These are phyloP conservation scores for Auricularia auricula-judae DNA, from an alignment of 768 basidiomycete species.

Conservation along the genomic window DNA sequence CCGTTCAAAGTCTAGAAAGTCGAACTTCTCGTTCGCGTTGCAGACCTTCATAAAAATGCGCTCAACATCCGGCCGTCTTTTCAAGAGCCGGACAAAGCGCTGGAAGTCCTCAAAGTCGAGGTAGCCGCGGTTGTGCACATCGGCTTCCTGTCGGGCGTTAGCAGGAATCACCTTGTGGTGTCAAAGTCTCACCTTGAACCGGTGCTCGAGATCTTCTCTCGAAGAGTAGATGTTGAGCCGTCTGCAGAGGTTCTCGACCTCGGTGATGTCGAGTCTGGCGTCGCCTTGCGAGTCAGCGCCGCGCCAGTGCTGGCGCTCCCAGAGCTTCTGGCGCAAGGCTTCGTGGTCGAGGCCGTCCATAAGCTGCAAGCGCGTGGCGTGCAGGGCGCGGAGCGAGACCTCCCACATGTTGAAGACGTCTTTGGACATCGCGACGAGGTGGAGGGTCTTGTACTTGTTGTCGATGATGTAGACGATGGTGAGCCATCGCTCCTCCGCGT, in stretches of 20 bases:
- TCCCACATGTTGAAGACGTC: constrained; percentile 58
- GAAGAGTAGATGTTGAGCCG: constrained; percentile 56
- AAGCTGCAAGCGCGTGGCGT: constrained; percentile 54
- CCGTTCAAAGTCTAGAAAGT: constrained; percentile 28
- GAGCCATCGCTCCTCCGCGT: constrained; percentile 66
- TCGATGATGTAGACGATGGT: constrained; percentile 75
- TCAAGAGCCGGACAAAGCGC: constrained; percentile 70
- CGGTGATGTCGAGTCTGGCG: constrained; percentile 54
- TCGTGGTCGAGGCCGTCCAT: constrained; percentile 47
- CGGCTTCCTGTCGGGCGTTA: constrained; percentile 41
- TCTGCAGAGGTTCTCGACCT: constrained; percentile 60
- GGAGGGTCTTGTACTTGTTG: constrained; percentile 74
- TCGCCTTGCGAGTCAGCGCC: constrained; percentile 52
- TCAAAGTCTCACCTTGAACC: constrained; percentile 40
- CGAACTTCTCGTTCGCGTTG: constrained; percentile 22
- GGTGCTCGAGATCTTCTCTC: constrained; percentile 36
- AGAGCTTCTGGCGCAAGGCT: constrained; percentile 41
- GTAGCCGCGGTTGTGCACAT: constrained; percentile 39
- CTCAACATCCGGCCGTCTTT: constrained; percentile 75
- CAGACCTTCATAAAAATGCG: constrained; percentile 40
- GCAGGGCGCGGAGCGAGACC: constrained; percentile 49
- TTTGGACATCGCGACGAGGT: constrained; percentile 62
- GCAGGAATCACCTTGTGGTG: constrained; percentile 4
- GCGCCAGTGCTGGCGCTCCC: constrained; percentile 80
- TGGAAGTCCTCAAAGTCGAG: constrained; percentile 77